These are phyloP conservation scores for Nicotiana otophora DNA, from an alignment of 257 asterid genomes.

Conservation along the genomic window DNA sequence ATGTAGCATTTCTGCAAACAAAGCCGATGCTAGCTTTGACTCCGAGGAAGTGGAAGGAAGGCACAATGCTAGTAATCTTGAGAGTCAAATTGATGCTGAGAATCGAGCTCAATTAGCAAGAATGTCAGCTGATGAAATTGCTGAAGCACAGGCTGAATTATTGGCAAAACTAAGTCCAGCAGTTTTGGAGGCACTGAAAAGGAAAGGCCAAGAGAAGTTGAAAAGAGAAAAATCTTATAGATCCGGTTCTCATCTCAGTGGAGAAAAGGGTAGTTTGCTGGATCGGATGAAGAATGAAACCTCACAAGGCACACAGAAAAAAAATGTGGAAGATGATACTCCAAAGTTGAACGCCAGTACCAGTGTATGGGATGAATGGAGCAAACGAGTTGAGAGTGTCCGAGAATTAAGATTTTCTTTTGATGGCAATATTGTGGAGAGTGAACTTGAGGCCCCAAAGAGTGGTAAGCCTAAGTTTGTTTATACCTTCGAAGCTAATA, in stretches of 20 bases:
- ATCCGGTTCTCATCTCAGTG: slow-evolving; percentile 25
- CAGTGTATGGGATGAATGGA: slow-evolving; percentile 77
- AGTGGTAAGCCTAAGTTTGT: slow-evolving; percentile 38
- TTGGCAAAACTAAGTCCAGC: slow-evolving; percentile 63
- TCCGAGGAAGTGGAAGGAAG: slow-evolving; percentile 28
- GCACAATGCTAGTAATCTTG: slow-evolving; percentile 26
- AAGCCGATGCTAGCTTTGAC: slow-evolving; percentile 25
- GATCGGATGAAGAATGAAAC: slow-evolving; percentile 23
- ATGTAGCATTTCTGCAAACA: slow-evolving; percentile 14
- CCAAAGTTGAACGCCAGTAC: slow-evolving; percentile 24
- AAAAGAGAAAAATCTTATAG: slow-evolving; percentile 43
- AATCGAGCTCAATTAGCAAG: slow-evolving; percentile 53
- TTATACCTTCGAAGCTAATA: neutral
- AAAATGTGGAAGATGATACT: slow-evolving; percentile 24
- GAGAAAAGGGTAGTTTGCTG: slow-evolving; percentile 27
- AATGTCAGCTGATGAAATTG: slow-evolving; percentile 80
- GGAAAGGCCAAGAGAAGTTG: slow-evolving; percentile 52
- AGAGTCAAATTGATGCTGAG: slow-evolving; percentile 79
- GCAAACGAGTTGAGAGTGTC: slow-evolving; percentile 75
- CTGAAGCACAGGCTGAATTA: slow-evolving; percentile 79
- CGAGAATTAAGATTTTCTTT: slow-evolving; percentile 71
- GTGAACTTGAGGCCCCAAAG: slow-evolving; percentile 30
- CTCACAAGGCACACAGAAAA: slow-evolving; percentile 20
- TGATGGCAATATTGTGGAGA: slow-evolving; percentile 51
- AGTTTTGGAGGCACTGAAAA: slow-evolving; percentile 48